Percentiles rank a stretch among this genome's conserved stretches.
These are phyloP conservation scores for Rhizopogon vulgaris DNA, from an alignment of 768 basidiomycete genomes.

Conservation along the genomic window DNA sequence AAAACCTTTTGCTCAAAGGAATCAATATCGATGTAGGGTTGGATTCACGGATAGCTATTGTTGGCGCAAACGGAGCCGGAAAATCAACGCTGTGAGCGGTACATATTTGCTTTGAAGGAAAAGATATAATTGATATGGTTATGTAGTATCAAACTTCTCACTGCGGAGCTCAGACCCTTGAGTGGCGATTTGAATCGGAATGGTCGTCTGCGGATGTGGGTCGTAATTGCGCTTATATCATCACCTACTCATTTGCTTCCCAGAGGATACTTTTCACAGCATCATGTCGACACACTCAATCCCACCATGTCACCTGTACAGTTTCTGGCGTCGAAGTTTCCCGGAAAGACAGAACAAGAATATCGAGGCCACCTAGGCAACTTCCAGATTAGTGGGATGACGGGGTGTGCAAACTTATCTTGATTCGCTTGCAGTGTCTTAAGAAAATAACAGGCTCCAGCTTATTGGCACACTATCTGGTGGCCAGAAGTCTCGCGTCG, in stretches of 20 bases:
- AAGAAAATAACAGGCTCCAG: slow-evolving; percentile 51
- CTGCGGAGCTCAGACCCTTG: slow-evolving; percentile 71
- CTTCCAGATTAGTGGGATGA: slow-evolving; percentile 96
- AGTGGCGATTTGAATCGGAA: slow-evolving; percentile 84
- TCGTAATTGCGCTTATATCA: slow-evolving; percentile 3
- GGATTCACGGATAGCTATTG: slow-evolving; percentile 93
- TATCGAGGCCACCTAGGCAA: slow-evolving; percentile 93
- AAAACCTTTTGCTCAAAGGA: slow-evolving; percentile 68
- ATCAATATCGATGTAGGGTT: slow-evolving; percentile 89
- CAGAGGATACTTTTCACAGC: slow-evolving; percentile 91
- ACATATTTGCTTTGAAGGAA: background rate
- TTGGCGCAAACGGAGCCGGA: slow-evolving; percentile 93
- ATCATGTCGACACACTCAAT: slow-evolving; percentile 89
- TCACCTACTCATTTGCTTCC: background rate
- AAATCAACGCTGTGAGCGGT: slow-evolving; percentile 83
- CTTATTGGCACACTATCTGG: slow-evolving; percentile 88
- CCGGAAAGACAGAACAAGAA: slow-evolving; percentile 93
- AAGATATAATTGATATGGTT: background rate
- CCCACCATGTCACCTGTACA: slow-evolving; percentile 87
- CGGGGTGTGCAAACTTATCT: slow-evolving; percentile 47
- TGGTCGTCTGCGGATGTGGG: slow-evolving; percentile 84
- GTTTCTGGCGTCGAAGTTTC: slow-evolving; percentile 88
- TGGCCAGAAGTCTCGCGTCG: slow-evolving; percentile 94
- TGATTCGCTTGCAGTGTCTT: background rate
- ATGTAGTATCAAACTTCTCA: slow-evolving; percentile 83